phyloP scores from a whole-genome alignment of 2,329 filamentous ascomycete genomes.

The Rutstroemia sp. region DNA sequence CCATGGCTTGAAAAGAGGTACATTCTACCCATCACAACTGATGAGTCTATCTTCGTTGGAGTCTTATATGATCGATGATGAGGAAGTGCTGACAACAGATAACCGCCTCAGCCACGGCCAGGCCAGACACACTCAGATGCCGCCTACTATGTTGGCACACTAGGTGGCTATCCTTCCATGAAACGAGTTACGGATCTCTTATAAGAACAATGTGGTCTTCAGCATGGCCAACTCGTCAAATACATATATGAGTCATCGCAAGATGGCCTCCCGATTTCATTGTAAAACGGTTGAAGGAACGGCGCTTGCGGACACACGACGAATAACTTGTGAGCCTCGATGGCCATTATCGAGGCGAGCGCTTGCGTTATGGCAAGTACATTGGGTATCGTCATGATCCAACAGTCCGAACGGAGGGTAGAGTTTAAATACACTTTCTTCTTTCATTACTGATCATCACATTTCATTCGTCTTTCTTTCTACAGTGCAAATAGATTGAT shows the following conservation, averaged over 20 bases:
- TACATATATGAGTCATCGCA: too few relatives aligned
- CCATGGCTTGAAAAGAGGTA: too few relatives aligned
- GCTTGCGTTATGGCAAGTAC: neutral
- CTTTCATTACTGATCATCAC: neutral
- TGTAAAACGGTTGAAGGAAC: neutral
- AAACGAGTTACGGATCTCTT: too few relatives aligned
- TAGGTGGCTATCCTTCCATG: neutral
- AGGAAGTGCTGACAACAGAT: neutral
- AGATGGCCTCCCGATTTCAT: too few relatives aligned
- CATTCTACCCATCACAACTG: too few relatives aligned
- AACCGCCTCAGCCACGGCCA: slow-evolving; percentile 2
- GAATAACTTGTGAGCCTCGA: neutral
- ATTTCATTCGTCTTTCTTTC: neutral
- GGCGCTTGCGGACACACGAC: neutral
- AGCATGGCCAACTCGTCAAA: too few relatives aligned
- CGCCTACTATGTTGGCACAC: neutral
- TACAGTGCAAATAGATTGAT: neutral
- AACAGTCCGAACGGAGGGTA: neutral
- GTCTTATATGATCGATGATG: neutral
- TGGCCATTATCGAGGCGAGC: neutral
- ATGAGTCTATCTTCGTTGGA: too few relatives aligned
- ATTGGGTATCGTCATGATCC: neutral
- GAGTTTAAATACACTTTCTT: neutral
- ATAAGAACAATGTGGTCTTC: too few relatives aligned
- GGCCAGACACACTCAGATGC: neutral